Base-by-base conservation (phyloP, 768 basidiomycete species). In the Trametopsis cervina region DNA sequence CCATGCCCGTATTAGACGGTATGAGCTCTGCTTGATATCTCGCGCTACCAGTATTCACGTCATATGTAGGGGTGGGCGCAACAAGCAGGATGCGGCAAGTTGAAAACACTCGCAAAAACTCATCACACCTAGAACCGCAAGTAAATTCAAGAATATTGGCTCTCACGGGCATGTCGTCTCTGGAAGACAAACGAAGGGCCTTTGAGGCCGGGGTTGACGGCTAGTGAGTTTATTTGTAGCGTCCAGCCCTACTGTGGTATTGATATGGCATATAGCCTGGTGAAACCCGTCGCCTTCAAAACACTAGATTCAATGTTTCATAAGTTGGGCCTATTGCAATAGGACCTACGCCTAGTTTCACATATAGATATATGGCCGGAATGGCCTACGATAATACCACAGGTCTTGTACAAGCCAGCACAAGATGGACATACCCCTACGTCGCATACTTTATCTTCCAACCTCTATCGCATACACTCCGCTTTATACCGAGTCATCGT, bases 241-340 rank as follows among this genome's bases (percentile, higher is more conserved):
- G 13, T 41, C 13, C 2, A 22, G 20, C 50, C 25, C 13, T 38
- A 21, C n/a, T 15, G 53, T 40, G 33, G 23, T 47, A 40, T 37
- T 43, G 46, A 33, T 25, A 25, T 13, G 9, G 37, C 57, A 7
- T 53, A 0, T 53, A 94, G 92, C 59, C 76, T 95, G 17, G 89
- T 96, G 49, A 97, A 97, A 65, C 94, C 94, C 10, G 91, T 97
- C 17, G 88, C 89, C n/a, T 88, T 97, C 69, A 90, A 85, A 60
- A 91, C 84, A 13, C 67, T 97, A 17, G 85, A 93, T 47, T 79
- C 83, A 55, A 87, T 88, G 79, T 89, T 91, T 61, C 74, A 75
- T 47, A 84, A 78, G 64, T 70, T 90, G 37, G 84, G 85, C 20
- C 63, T 75, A 12, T 59, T 69, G 29, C 29, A 33, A 15, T 33